These are phyloP conservation scores for Kodamaea arcana DNA, from an alignment of 1,139 yeast species.

Conservation along the genomic window DNA sequence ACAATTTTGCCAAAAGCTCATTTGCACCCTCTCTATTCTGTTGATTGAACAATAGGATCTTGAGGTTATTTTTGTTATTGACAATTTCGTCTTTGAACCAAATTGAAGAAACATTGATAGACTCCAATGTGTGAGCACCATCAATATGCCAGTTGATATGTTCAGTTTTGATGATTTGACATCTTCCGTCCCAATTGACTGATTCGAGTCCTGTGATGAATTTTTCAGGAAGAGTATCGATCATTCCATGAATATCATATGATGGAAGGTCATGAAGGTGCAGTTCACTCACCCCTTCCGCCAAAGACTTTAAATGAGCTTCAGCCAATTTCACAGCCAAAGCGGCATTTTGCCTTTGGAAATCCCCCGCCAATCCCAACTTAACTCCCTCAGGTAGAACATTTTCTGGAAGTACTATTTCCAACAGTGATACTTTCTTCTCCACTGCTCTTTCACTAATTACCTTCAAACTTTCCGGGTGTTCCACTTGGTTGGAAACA, in stretches of 20 bases:
- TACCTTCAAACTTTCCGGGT: constrained; percentile 49
- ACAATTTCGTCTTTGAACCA: constrained; percentile 57
- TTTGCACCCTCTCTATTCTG: constrained; percentile 83
- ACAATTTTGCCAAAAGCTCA: constrained; percentile 53
- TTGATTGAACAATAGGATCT: constrained; percentile 79
- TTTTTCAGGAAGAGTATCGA: constrained; percentile 47
- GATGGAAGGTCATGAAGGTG: constrained; percentile 27
- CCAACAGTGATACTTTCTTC: constrained; percentile 45
- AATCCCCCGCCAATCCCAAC: constrained; percentile 83
- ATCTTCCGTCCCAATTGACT: constrained; percentile 92
- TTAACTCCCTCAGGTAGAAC: constrained; percentile 30
- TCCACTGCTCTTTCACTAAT: constrained; percentile 65
- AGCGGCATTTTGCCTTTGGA: constrained; percentile 84
- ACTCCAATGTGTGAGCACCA: constrained; percentile 94
- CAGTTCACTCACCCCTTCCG: constrained; percentile 18
- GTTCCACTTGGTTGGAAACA: constrained; percentile 54
- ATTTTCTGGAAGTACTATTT: constrained; percentile 44
- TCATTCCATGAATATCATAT: constrained; percentile 14
- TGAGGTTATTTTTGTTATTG: constrained; percentile 15
- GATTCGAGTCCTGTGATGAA: constrained; percentile 61
- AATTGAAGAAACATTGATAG: constrained; percentile 69
- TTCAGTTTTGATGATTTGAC: constrained; percentile 61
- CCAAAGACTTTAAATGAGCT: constrained; percentile 54
- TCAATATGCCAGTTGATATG: constrained; percentile 75
- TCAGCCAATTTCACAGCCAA: constrained; percentile 75